Base-by-base conservation (phyloP, 2,329 filamentous ascomycete species). In the Venturia aucupariae region DNA sequence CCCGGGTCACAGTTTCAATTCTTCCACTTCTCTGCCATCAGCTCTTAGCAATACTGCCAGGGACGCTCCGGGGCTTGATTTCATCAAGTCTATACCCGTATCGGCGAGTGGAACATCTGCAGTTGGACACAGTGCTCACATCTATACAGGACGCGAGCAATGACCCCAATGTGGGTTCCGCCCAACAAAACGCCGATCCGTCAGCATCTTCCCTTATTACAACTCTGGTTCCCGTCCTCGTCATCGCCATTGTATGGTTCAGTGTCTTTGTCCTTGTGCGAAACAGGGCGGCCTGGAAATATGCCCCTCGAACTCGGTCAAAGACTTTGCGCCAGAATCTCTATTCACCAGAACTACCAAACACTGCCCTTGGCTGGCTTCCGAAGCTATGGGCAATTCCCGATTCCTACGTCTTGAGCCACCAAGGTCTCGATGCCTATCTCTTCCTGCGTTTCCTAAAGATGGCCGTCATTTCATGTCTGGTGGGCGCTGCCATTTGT, bases 351-450 rank as follows among this genome's bases (percentile, higher is more conserved):
- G 7, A 19, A 13, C 39, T 32, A 27, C 48, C 30, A 24, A 39
- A 57, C 13, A 32, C 51, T 2, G 27, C 35, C 4, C 72, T 84
- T 60, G 81, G 81, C 67, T 86, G 83, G 83, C 77, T 85, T 62
- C 74, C 72, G 7, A 75, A 79, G 64, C 79, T 79, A 67, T 71
- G 73, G 30, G 70, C 68, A 69, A 76, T 80, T 55, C 70, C 75
- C 38, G 78, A 80, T 68, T 71, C 71, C 42, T 79, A 78, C 66
- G 75, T 81, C 27, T 74, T 81, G 59, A 75, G 78, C 67, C 78
- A 80, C 69, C 76, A 78, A 67, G 79, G 78, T 13, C 75, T 81
- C 60, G 79, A 81, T 68, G 78, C 77, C 38, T 81, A 77, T 64
- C 73, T 81, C 17, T 81, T 77, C 65, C 71, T 81, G 57, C 73